Base-by-base conservation (phyloP, 352 stramenopile genomes). In the Blastocystis sp. region DNA sequence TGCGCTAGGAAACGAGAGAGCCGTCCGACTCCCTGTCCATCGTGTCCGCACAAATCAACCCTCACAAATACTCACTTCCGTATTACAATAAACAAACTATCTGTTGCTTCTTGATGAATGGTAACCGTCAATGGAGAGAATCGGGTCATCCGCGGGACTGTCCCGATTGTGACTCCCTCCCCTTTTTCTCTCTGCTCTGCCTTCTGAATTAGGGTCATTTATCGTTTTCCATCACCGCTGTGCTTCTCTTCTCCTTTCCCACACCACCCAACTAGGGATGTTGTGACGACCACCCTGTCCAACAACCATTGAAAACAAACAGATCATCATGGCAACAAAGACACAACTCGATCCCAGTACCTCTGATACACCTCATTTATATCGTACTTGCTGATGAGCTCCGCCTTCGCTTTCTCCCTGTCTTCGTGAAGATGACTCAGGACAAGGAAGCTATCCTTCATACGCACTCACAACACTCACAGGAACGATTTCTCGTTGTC, bases 71-170 rank as follows among this genome's bases (percentile, higher is more conserved):
- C 74, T 28, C 66, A 84, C 74, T 69, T 84, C 56, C 28, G 17
- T 53, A 84, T 76, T 84, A 84, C 74, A 84, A 84, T 84, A 84
- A 84, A 65, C 74, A 66, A 84, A 84, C n/a, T 59, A 67, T 84
- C 34, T 65, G 48, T 70, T 53, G 74, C 67, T 28, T 84, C 28
- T n/a, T 56, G 48, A 56, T 56, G 48, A 56, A 56, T 56, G 48
- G 48, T 56, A 56, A 56, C 48, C 48, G 48, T 56, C 48, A 14
- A 56, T 56, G 5, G 48, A 7, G 14, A 17, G 5, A 17, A 56
- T 56, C 14, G 14, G 48, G 48, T 56, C 14, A 7, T 17, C 48
- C 5, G 48, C 48, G 48, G 28, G 28, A 34, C 28, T 34, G 28
- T 34, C 28, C 28, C 28, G 28, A 34, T 34, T 34, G 28, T 34